Evolutionary conservation across 768 basidiomycete genomes (phyloP), one percentile per base, ranked within the genome.

Genomic region (Tephrocybe sp.): DNA sequence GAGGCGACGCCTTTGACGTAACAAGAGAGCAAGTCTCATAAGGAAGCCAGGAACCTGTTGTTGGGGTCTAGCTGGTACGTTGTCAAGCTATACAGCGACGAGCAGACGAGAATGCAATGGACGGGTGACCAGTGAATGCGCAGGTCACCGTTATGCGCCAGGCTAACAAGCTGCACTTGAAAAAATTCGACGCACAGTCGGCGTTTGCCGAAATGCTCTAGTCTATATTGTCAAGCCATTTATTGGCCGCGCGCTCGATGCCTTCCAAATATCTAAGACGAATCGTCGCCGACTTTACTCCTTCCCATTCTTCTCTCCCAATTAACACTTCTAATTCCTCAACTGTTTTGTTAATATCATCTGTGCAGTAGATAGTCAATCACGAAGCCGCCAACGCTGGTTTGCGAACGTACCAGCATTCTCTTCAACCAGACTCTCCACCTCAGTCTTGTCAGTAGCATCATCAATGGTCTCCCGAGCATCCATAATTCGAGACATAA

Each of bases 401-500:
- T n/a, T n/a, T n/a, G n/a, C n/a, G n/a, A 32, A 28, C 22, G 18
- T 26, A 68, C 72, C 25, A 42, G 69, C 90, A 63, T 88, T 93
- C 13, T 72, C 69, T 15, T 72, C 68, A 38, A 73, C 62, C 19
- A 95, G 65, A 6, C 52, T 47, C n/a, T 74, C 69, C 2, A 92
- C 76, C 11, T 77, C 74, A 2, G 72, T 71, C 34, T 61, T 57
- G 18, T 76, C 74, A 2, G 69, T 68, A 1, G 86, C 81, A 4
- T 78, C 79, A 50, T 94, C 90, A 30, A 97, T 76, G 26, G 75
- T 77, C 65, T 95, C 92, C 40, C 92, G 70, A 7, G 75, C 77
- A 55, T 91, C 84, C 80, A 97, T 84, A 32, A 96, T 79, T 55
- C 89, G 81, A 56, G 75, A 73, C 55, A 98, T 78, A 50, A 96